Evolutionary conservation across 2,329 filamentous ascomycete species (phyloP).

Genomic region (Curvularia hawaiiensis): DNA sequence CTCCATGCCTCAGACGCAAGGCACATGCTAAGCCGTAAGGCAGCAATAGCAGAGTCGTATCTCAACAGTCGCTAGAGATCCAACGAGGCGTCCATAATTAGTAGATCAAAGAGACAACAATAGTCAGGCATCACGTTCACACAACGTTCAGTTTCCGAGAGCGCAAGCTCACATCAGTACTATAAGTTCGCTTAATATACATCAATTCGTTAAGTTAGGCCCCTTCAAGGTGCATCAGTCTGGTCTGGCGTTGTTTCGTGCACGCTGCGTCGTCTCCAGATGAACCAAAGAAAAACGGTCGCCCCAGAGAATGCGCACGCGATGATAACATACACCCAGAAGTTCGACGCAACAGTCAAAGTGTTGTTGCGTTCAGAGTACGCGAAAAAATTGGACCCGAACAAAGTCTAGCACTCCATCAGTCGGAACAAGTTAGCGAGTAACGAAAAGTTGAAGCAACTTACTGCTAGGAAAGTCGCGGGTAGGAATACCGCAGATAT

Average conservation of each 20-base stretch:
- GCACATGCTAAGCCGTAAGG: background rate
- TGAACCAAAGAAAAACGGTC: slow-evolving; percentile 11
- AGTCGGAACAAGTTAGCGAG: background rate
- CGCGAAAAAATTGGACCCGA: slow-evolving; percentile 20
- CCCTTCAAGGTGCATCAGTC: background rate
- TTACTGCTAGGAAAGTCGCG: slow-evolving; percentile 20
- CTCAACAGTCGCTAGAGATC: too few relatives aligned
- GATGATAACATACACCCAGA: slow-evolving; percentile 20
- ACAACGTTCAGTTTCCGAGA: too few relatives aligned
- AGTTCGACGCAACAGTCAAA: slow-evolving; percentile 16
- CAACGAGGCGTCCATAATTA: too few relatives aligned
- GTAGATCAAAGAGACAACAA: too few relatives aligned
- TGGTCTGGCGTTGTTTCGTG: background rate
- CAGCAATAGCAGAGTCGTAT: background rate
- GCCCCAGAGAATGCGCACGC: slow-evolving; percentile 13
- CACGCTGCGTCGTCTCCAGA: slow-evolving; percentile 13
- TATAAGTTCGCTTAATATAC: too few relatives aligned
- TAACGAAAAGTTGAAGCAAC: background rate
- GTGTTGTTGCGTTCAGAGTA: slow-evolving; percentile 8
- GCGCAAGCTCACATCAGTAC: too few relatives aligned
- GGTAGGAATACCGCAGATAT: slow-evolving; percentile 20
- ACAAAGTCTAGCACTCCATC: slow-evolving; percentile 13
- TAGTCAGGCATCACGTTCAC: too few relatives aligned
- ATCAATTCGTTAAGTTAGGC: background rate
- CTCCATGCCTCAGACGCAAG: too few relatives aligned